Evolutionary conservation across 108 stramenopile species (phyloP), one percentile per base, ranked within the genome.

Genomic region (Nannochloropsis gaditana): DNA sequence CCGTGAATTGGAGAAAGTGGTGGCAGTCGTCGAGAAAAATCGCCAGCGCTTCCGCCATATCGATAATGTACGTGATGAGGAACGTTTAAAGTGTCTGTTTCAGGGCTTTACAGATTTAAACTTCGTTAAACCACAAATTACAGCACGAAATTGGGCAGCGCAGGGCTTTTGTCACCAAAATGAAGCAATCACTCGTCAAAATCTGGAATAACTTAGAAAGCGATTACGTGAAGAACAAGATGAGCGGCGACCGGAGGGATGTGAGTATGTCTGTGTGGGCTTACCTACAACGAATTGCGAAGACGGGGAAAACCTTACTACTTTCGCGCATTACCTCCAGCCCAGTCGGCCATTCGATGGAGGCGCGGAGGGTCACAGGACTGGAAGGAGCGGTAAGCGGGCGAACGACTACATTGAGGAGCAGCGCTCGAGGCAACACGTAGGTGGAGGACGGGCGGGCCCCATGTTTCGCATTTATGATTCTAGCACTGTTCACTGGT

Each of bases 1-100:
- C 59, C 15, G n/a, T n/a, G 59, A 73, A n/a, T 73, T 73, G 2
- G 59, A 73, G 59, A 73, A 73, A n/a, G 59, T 73, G 19, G 59
- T 73, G 1, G 59, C 59, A 15, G 15, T 73, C 19, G 59, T 73
- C 4, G 59, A 73, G 59, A 73, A 73, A 15, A 15, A 73, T n/a
- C 59, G 59, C 59, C 59, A 73, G 59, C 59, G 59, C 59, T 73
- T 73, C 59, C 59, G 59, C 15, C 59, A 73, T 73, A 73, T 73
- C n/a, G 59, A 73, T n/a, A 73, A 73, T 73, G 59, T 73, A n/a
- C 15, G 59, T 73, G 59, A 73, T n/a, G 59, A 8, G 59, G 19
- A 73, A 73, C 19, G n/a, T 6, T n/a, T 73, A 73, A n/a, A 3
- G 4, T 73, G 59, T 31, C 31, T 31, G 31, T 31, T 31, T 31